Percentiles rank a stretch among this genome's conserved stretches.
These are phyloP conservation scores for Galeopsis tetrahit DNA, from an alignment of 257 asterid species.

Conservation along the genomic window DNA sequence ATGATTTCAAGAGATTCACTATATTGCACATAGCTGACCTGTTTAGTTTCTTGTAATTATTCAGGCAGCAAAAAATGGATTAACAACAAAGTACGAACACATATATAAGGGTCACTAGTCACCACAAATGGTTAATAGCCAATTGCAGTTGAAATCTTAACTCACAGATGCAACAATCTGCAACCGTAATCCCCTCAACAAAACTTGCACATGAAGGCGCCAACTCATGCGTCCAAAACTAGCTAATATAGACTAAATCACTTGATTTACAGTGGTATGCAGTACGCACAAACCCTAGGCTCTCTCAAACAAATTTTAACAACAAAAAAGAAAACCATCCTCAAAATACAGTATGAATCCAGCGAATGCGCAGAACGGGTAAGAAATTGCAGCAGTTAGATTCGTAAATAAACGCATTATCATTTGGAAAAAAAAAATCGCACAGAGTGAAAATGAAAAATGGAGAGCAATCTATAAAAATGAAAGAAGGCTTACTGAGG, in stretches of 20 bases:
- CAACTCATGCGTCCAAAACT: slow-evolving; percentile 16
- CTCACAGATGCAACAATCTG: not conserved
- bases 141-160: slow-evolving; percentile 4
- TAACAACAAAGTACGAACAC: not conserved
- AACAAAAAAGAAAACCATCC: not conserved
- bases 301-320: not conserved
- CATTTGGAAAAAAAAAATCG: not conserved
- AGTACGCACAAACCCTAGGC: not conserved
- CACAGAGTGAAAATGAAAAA: not conserved
- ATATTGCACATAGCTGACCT: not conserved
- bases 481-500: slow-evolving; percentile 54
- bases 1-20: slow-evolving; percentile 3
- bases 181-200: not conserved
- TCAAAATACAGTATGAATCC: slow-evolving; percentile 2
- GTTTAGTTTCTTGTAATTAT: not conserved
- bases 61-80: not conserved
- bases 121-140: slow-evolving; percentile 1
- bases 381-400: not conserved
- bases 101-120: not conserved
- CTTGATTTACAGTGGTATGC: not conserved
- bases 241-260: not conserved
- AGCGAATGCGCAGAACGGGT: slow-evolving; percentile 1
- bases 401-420: not conserved
- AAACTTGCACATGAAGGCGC: not conserved
- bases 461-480: slow-evolving; percentile 7